Evolutionary conservation across 176 grass and related monocot species (phyloP).

Genomic region (Cocos nucifera): DNA sequence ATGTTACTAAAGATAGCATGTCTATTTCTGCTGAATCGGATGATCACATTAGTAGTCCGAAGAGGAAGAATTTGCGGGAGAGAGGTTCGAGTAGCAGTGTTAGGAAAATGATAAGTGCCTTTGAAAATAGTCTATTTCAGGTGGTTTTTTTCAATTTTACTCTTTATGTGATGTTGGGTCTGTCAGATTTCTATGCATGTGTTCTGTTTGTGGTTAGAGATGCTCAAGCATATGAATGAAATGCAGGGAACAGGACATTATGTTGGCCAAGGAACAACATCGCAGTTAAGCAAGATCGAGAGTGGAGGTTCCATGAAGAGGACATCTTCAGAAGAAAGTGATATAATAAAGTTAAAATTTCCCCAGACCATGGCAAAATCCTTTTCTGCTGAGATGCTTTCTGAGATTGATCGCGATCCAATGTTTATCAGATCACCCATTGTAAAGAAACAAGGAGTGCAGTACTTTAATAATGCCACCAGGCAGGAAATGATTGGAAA

Average conservation of each 20-base stretch:
- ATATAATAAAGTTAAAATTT: constrained; percentile 7
- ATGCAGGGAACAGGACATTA: constrained; percentile 22
- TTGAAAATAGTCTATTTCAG: constrained; percentile 28
- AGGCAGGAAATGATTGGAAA: no score
- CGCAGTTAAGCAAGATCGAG: constrained; percentile 5
- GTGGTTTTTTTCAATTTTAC: constrained; percentile 10
- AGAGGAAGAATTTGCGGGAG: constrained; percentile 4
- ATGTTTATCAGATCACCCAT: constrained; percentile 6
- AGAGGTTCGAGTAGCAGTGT: constrained; percentile 20
- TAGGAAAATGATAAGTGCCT: constrained; percentile 39
- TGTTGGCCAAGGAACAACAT: constrained; percentile 1
- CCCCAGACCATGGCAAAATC: constrained; percentile 27
- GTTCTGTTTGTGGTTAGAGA: neutral
- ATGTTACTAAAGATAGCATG: neutral
- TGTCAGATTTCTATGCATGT: neutral
- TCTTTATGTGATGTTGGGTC: no score
- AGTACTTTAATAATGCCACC: no score
- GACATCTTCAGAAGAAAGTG: constrained; percentile 26
- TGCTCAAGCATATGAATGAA: constrained; percentile 6
- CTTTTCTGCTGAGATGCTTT: constrained; percentile 27
- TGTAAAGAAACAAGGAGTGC: neutral
- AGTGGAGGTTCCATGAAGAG: constrained; percentile 21
- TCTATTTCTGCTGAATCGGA: constrained; percentile 1
- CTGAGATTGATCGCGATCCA: constrained; percentile 13
- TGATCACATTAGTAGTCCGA: neutral